These are phyloP conservation scores for Chlamydomonas asymmetrica DNA, from an alignment of 139 green algal genomes.

Conservation along the genomic window DNA sequence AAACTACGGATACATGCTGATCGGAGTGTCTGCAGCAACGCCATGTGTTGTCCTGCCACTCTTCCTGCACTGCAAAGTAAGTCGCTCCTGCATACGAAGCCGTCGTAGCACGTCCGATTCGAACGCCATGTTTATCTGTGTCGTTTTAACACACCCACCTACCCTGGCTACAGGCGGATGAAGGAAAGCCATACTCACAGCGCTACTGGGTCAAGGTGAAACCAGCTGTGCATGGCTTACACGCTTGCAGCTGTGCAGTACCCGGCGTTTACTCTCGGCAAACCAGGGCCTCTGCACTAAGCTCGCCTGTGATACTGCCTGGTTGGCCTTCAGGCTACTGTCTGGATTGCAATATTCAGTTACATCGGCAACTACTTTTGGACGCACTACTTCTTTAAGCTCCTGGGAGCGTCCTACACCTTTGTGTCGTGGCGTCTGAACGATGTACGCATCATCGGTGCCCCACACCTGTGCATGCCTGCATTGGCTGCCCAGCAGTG, in stretches of 20 bases:
- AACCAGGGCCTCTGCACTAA: too few relatives aligned
- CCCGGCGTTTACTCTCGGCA: too few relatives aligned
- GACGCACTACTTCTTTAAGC: slow-evolving; percentile 98
- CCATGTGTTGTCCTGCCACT: slow-evolving; percentile 83
- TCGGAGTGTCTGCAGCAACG: slow-evolving; percentile 69
- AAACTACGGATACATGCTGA: slow-evolving; percentile 82
- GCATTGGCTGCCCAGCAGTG: too few relatives aligned
- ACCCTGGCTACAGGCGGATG: slow-evolving; percentile 78
- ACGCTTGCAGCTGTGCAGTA: too few relatives aligned
- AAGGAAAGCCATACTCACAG: slow-evolving; percentile 70
- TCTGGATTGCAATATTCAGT: slow-evolving; percentile 96
- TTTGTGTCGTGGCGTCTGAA: slow-evolving; percentile 85
- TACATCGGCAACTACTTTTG: slow-evolving; percentile 99
- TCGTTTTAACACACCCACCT: too few relatives aligned
- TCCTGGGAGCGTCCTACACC: slow-evolving; percentile 92
- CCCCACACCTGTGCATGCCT: too few relatives aligned
- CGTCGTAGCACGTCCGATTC: too few relatives aligned
- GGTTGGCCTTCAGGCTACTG: slow-evolving; percentile 94
- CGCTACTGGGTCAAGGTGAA: slow-evolving; percentile 91
- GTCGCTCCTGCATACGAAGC: too few relatives aligned
- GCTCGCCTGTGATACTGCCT: too few relatives aligned
- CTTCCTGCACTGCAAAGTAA: slow-evolving; percentile 63
- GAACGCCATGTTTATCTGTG: too few relatives aligned
- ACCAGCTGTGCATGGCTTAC: too few relatives aligned
- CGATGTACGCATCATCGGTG: slow-evolving; percentile 55